Percentiles rank a stretch among this genome's conserved stretches.
Evolutionary conservation across 2,329 filamentous ascomycete genomes (phyloP).

Genomic region (Colletotrichum sp.): DNA sequence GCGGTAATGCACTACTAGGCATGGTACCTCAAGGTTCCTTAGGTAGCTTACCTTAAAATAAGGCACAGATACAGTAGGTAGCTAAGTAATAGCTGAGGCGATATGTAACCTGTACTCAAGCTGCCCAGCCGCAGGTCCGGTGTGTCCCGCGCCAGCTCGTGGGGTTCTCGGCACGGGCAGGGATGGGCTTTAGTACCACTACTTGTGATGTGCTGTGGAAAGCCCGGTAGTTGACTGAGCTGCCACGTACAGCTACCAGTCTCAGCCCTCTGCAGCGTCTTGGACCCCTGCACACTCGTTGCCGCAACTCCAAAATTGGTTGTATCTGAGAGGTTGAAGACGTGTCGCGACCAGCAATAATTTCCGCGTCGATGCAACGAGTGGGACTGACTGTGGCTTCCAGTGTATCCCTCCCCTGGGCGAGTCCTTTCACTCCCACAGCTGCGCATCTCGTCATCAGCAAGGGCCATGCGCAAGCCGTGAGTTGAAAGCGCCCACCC

Average conservation of each 20-base stretch:
- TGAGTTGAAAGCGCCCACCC: slow-evolving; percentile 6
- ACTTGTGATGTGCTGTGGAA: background rate
- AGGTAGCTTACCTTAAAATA: background rate
- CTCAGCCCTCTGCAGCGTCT: background rate
- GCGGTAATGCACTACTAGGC: background rate
- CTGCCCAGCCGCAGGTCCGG: background rate
- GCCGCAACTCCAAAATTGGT: background rate
- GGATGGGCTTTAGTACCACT: background rate
- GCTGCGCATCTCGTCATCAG: background rate
- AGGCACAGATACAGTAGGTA: background rate
- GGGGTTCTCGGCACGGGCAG: background rate
- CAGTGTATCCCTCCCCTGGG: background rate
- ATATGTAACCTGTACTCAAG: background rate
- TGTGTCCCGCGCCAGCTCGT: background rate
- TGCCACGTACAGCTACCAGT: background rate
- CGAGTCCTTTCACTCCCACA: background rate
- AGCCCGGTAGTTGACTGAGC: background rate
- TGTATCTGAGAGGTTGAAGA: background rate
- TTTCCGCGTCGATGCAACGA: background rate
- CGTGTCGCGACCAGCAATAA: background rate
- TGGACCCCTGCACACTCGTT: background rate
- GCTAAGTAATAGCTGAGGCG: background rate
- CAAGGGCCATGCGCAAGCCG: background rate
- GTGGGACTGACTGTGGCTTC: background rate
- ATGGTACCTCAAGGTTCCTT: too few species aligned